phyloP scores from a whole-genome alignment of 352 stramenopile genomes.

The Phytophthora sp. region DNA sequence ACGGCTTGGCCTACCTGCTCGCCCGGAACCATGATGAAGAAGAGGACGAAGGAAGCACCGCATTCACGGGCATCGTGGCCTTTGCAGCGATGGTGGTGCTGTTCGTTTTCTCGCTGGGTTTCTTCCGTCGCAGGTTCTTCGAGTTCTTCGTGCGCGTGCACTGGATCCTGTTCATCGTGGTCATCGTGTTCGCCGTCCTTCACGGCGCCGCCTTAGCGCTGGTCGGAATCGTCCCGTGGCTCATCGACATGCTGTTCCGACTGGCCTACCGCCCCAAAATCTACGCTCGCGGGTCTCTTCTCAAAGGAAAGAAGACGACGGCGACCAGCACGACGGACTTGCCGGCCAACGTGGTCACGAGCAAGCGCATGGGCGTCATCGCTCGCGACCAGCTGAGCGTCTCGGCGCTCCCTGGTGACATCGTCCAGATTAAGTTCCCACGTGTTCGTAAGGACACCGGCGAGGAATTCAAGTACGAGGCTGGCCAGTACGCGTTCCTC shows the following conservation, averaged over 20 bases:
- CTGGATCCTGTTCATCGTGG: slow-evolving; percentile 48
- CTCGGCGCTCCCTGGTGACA: slow-evolving; percentile 1
- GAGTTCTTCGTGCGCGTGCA: slow-evolving; percentile 35
- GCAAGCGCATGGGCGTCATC: slow-evolving; percentile 12
- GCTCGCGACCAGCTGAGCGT: slow-evolving; percentile 4
- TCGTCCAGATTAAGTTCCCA: slow-evolving; percentile 12
- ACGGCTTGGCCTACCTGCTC: slow-evolving; percentile 40
- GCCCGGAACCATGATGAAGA: slow-evolving; percentile 3
- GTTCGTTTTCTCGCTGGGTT: slow-evolving; percentile 26
- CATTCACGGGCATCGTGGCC: slow-evolving; percentile 14
- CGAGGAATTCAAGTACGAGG: slow-evolving; percentile 35
- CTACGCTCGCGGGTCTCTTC: slow-evolving; percentile 10
- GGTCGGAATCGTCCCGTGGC: slow-evolving; percentile 31
- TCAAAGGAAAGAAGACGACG: slow-evolving; percentile 2
- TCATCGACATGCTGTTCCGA: slow-evolving; percentile 42
- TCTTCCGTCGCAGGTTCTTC: slow-evolving; percentile 34
- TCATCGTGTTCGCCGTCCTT: slow-evolving; percentile 41
- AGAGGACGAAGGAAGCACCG: not conserved
- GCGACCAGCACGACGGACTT: not conserved
- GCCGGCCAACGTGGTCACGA: not conserved
- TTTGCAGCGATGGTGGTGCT: slow-evolving; percentile 36
- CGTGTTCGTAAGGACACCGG: slow-evolving; percentile 33
- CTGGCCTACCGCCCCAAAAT: slow-evolving; percentile 11
- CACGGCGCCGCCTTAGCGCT: slow-evolving; percentile 34
- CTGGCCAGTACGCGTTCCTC: slow-evolving; percentile 20